Evolutionary conservation across 345 rosid genomes (phyloP).

Genomic region (Sonneratia alba): DNA sequence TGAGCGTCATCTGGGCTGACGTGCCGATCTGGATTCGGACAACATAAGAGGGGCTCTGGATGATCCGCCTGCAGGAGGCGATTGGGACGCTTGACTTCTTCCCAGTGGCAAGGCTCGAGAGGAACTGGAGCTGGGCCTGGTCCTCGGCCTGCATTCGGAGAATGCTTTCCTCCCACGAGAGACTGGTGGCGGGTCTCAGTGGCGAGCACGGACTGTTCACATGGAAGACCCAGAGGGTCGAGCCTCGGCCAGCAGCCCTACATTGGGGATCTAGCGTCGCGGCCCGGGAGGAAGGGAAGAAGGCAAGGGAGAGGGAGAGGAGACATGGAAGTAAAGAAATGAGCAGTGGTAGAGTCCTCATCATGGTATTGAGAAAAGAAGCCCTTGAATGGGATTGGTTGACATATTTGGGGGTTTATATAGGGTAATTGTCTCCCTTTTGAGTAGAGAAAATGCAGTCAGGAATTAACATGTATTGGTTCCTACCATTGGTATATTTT

Average conservation of each 20-base stretch:
- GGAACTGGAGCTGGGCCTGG: constrained; percentile 53
- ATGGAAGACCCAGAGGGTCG: constrained; percentile 70
- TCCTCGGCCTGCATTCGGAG: constrained; percentile 58
- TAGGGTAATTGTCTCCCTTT: background rate
- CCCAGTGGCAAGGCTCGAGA: constrained; percentile 66
- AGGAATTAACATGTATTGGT: no score
- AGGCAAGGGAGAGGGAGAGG: constrained; percentile 14
- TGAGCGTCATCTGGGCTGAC: constrained; percentile 68
- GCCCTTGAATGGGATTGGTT: background rate
- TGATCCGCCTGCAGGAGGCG: constrained; percentile 69
- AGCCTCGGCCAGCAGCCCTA: constrained; percentile 33
- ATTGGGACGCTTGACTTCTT: constrained; percentile 63
- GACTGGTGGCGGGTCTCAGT: constrained; percentile 33
- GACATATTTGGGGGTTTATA: background rate
- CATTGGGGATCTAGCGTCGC: constrained; percentile 25
- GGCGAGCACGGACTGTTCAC: constrained; percentile 75
- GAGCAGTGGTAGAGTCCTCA: constrained; percentile 3
- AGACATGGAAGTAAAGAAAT: constrained; percentile 10
- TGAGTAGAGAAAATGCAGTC: background rate
- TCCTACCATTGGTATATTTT: no score
- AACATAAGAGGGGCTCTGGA: constrained; percentile 78
- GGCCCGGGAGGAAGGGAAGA: background rate
- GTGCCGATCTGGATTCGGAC: constrained; percentile 68
- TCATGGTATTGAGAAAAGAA: constrained; percentile 6
- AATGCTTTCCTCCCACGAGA: constrained; percentile 76